Conservation (phyloP, 2,329 filamentous ascomycete genomes). For the Alternaria solani region DNA sequence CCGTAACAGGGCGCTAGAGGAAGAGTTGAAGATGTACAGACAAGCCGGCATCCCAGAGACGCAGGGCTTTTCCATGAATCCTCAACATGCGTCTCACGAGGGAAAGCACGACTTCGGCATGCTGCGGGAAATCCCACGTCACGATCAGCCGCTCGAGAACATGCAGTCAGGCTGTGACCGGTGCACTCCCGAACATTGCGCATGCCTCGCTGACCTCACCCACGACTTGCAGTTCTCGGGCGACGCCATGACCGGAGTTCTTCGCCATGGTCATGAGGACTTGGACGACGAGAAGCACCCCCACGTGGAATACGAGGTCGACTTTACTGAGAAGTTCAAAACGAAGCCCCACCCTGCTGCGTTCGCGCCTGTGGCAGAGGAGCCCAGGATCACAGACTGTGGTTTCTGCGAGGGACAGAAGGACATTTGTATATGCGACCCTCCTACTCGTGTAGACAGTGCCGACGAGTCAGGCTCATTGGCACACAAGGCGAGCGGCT, state of each 20-base stretch:
- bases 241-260: conserved; percentile 25
- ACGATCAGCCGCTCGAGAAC: conserved; percentile 9
- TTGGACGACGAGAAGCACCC: conserved; percentile 9
- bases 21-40: background rate
- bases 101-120: background rate
- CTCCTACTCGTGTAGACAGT: conserved; percentile 22
- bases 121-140: background rate
- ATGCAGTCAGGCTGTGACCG: conserved; percentile 34
- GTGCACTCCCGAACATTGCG: conserved; percentile 43
- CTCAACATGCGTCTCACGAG: background rate
- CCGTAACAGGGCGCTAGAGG: background rate
- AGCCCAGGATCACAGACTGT: conserved; percentile 32
- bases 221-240: conserved; percentile 28
- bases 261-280: conserved; percentile 12
- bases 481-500: conserved; percentile 7
- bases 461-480: conserved; percentile 23
- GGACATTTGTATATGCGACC: conserved; percentile 42
- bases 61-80: background rate
- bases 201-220: conserved; percentile 43
- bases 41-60: background rate
- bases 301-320: conserved; percentile 35
- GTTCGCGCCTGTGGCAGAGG: conserved; percentile 29
- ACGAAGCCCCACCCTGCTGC: conserved; percentile 23
- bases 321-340: conserved; percentile 43
- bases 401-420: conserved; percentile 45